Percentiles rank a stretch among this genome's conserved stretches.
These are phyloP conservation scores for Cerrena zonata DNA, from an alignment of 1,284 basidiomycete species.

Conservation along the genomic window DNA sequence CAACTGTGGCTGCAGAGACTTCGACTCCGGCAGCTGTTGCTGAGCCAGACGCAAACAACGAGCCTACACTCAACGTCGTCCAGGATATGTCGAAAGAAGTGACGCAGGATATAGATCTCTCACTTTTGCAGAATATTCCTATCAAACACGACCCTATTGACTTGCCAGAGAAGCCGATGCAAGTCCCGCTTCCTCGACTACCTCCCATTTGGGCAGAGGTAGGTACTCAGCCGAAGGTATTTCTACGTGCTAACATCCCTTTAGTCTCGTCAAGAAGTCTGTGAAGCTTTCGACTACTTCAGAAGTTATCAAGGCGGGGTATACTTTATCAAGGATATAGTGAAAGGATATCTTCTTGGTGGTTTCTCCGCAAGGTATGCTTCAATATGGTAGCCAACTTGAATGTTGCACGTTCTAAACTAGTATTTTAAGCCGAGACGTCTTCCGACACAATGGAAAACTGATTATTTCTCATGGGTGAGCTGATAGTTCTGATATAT, in stretches of 20 bases:
- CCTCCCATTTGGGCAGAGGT: slow-evolving; percentile 37
- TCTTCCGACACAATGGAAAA: slow-evolving; percentile 55
- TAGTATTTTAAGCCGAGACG: slow-evolving; percentile 49
- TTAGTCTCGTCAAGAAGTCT: slow-evolving; percentile 75
- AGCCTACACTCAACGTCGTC: neutral
- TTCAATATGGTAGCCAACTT: neutral
- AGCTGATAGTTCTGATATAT: too few species aligned
- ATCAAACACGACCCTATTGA: neutral
- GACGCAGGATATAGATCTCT: neutral
- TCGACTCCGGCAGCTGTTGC: neutral
- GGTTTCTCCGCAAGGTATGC: slow-evolving; percentile 59
- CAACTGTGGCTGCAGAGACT: neutral
- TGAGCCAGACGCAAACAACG: neutral
- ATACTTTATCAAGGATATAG: slow-evolving; percentile 55
- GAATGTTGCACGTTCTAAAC: slow-evolving; percentile 2
- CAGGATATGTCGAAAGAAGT: neutral
- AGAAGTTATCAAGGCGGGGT: slow-evolving; percentile 73
- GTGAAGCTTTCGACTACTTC: slow-evolving; percentile 71
- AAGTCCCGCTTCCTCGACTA: slow-evolving; percentile 14
- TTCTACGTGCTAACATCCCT: neutral
- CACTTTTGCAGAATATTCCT: neutral
- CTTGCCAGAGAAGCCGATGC: slow-evolving; percentile 9
- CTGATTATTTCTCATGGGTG: slow-evolving; percentile 78
- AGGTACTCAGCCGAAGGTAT: slow-evolving; percentile 7
- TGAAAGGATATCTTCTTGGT: slow-evolving; percentile 68